Percentiles rank a stretch among this genome's conserved stretches.
These are phyloP conservation scores for Komagataea norvegica DNA, from an alignment of 1,139 yeast species.

Conservation along the genomic window DNA sequence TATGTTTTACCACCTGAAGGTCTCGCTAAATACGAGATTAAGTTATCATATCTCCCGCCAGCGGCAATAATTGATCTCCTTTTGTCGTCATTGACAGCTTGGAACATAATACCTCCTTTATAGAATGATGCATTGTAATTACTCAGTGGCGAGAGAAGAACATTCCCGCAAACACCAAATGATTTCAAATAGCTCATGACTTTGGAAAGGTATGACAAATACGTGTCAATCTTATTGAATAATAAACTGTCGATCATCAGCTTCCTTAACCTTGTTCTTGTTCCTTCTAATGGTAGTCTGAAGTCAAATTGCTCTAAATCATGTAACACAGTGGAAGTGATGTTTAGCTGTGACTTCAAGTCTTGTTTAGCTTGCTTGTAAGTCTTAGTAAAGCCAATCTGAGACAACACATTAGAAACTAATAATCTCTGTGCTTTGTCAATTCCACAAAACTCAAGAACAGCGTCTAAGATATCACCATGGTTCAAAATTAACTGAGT, in stretches of 20 bases:
- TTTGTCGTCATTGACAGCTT: conserved; percentile 60
- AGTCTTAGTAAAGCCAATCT: conserved; percentile 66
- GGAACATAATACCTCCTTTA: conserved; percentile 80
- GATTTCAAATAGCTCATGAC: conserved; percentile 51
- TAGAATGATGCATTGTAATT: conserved; percentile 80
- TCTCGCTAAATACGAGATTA: conserved; percentile 60
- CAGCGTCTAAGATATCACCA: conserved; percentile 67
- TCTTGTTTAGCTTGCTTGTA: conserved; percentile 61
- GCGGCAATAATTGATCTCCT: conserved; percentile 63
- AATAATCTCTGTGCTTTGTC: conserved; percentile 64
- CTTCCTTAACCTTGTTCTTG: conserved; percentile 57
- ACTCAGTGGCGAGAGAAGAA: conserved; percentile 65
- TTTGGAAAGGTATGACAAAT: conserved; percentile 53
- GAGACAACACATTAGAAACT: conserved; percentile 69
- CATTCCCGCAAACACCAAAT: conserved; percentile 51
- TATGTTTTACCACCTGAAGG: conserved; percentile 38
- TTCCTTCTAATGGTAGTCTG: conserved; percentile 58
- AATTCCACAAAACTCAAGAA: conserved; percentile 73
- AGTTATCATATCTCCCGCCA: conserved; percentile 85
- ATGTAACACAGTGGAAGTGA: conserved; percentile 76
- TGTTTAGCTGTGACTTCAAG: conserved; percentile 63
- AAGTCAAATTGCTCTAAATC: conserved; percentile 81
- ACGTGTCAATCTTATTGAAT: conserved; percentile 54
- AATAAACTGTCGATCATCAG: conserved; percentile 70
- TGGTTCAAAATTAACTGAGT: conserved; percentile 69